Conservation (phyloP, 2,329 filamentous ascomycete genomes). For the Curvularia sp. region DNA sequence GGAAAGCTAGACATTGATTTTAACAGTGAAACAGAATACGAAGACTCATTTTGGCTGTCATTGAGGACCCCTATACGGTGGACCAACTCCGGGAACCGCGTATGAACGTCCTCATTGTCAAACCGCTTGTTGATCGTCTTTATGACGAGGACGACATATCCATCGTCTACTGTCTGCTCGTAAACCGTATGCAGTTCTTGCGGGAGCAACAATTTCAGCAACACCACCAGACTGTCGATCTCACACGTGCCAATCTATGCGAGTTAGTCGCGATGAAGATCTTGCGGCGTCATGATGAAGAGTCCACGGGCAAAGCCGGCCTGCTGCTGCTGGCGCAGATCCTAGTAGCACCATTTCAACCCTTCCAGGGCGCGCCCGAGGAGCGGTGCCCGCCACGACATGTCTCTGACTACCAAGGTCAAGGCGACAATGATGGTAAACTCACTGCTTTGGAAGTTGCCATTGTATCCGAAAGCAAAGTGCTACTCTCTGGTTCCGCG, state of each 20-base stretch:
- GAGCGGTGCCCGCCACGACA: slow-evolving; percentile 67
- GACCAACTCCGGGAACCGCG: slow-evolving; percentile 81
- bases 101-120: slow-evolving; percentile 80
- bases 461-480: slow-evolving; percentile 81
- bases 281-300: slow-evolving; percentile 78
- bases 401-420: slow-evolving; percentile 56
- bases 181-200: slow-evolving; percentile 81
- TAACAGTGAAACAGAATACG: slow-evolving; percentile 48
- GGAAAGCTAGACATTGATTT: neutral
- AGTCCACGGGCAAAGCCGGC: slow-evolving; percentile 73
- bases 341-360: slow-evolving; percentile 82
- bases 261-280: slow-evolving; percentile 82
- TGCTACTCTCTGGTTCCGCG: slow-evolving; percentile 77
- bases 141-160: slow-evolving; percentile 82
- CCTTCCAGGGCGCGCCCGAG: slow-evolving; percentile 80
- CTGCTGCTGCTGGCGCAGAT: slow-evolving; percentile 79
- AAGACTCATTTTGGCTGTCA: slow-evolving; percentile 56
- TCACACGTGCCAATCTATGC: slow-evolving; percentile 78
- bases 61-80: slow-evolving; percentile 70
- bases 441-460: slow-evolving; percentile 82
- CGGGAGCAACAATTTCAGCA: slow-evolving; percentile 77
- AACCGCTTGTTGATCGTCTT: slow-evolving; percentile 82
- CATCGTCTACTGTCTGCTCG: slow-evolving; percentile 82
- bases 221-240: slow-evolving; percentile 82
- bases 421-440: slow-evolving; percentile 63